These are phyloP conservation scores for Neospermospora avenae DNA, from an alignment of 2,329 filamentous ascomycete genomes.

Conservation along the genomic window DNA sequence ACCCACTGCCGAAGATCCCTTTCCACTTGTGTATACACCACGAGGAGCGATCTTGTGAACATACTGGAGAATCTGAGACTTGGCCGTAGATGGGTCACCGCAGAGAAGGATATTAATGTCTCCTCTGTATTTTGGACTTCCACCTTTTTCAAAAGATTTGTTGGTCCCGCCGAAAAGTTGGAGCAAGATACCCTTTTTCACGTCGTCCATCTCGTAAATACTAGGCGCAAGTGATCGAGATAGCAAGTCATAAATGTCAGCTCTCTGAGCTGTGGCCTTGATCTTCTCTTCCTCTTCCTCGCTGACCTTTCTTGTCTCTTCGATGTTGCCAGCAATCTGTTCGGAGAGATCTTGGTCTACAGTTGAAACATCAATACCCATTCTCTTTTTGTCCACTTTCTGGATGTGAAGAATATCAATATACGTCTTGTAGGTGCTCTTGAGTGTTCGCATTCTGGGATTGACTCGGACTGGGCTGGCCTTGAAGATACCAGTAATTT, in stretches of 20 bases:
- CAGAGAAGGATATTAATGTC: constrained; percentile 97
- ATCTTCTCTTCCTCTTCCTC: constrained; percentile 91
- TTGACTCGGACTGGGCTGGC: constrained; percentile 93
- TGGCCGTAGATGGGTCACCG: constrained; percentile 93
- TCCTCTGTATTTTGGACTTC: constrained; percentile 90
- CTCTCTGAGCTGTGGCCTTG: constrained; percentile 69
- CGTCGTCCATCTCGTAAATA: constrained; percentile 96
- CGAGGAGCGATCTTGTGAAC: constrained; percentile 97
- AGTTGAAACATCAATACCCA: constrained; percentile 88
- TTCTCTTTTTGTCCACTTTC: constrained; percentile 91
- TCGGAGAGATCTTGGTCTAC: constrained; percentile 71
- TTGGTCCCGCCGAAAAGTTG: constrained; percentile 97
- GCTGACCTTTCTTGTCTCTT: constrained; percentile 79
- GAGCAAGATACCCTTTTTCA: constrained; percentile 96
- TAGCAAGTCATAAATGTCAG: constrained; percentile 91
- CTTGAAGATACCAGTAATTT: constrained; percentile 95
- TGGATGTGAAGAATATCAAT: constrained; percentile 94
- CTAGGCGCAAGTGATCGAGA: constrained; percentile 89
- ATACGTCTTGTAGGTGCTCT: constrained; percentile 97
- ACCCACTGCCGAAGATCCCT: constrained; percentile 73
- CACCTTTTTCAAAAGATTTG: constrained; percentile 95
- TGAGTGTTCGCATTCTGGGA: constrained; percentile 85
- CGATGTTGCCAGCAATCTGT: constrained; percentile 62
- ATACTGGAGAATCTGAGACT: constrained; percentile 91
- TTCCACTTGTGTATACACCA: constrained; percentile 73